phyloP scores from a whole-genome alignment of 208 protist species.

The Acanthamoeba rhysodes region DNA sequence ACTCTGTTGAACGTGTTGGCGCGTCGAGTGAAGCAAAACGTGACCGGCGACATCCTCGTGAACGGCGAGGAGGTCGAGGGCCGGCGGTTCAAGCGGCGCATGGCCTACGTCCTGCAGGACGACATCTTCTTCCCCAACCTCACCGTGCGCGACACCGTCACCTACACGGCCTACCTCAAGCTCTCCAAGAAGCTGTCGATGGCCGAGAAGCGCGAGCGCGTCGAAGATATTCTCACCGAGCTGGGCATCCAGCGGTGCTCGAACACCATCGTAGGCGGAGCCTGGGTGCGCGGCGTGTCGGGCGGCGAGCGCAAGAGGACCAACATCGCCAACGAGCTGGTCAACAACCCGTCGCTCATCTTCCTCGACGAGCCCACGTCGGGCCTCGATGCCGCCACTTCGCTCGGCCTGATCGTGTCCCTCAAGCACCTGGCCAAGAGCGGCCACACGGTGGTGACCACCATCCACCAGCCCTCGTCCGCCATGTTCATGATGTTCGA shows the following conservation, averaged over 20 bases:
- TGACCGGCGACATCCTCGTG: slow-evolving; percentile 77
- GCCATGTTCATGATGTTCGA: slow-evolving; percentile 91
- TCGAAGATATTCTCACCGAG: slow-evolving; percentile 60
- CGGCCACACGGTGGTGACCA: slow-evolving; percentile 94
- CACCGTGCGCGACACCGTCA: slow-evolving; percentile 81
- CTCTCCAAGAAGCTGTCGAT: slow-evolving; percentile 60
- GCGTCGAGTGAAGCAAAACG: slow-evolving; percentile 61
- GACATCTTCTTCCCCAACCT: slow-evolving; percentile 79
- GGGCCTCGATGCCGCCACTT: slow-evolving; percentile 93
- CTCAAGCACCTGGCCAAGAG: slow-evolving; percentile 90
- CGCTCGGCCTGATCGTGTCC: slow-evolving; percentile 92
- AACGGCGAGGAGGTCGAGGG: slow-evolving; percentile 59
- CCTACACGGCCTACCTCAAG: slow-evolving; percentile 76
- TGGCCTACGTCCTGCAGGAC: slow-evolving; percentile 82
- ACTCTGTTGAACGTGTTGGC: slow-evolving; percentile 81
- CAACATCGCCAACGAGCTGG: slow-evolving; percentile 85
- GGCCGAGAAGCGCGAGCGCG: slow-evolving; percentile 47
- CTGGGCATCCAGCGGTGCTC: slow-evolving; percentile 64
- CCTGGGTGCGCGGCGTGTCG: slow-evolving; percentile 72
- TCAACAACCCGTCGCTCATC: slow-evolving; percentile 80
- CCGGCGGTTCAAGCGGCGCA: slow-evolving; percentile 66
- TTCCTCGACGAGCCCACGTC: slow-evolving; percentile 86
- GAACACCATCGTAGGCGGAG: slow-evolving; percentile 75
- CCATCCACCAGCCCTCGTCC: slow-evolving; percentile 96
- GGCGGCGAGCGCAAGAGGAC: slow-evolving; percentile 85